These are phyloP conservation scores for Globisporangium paddicum DNA, from an alignment of 352 stramenopile genomes.

Conservation along the genomic window DNA sequence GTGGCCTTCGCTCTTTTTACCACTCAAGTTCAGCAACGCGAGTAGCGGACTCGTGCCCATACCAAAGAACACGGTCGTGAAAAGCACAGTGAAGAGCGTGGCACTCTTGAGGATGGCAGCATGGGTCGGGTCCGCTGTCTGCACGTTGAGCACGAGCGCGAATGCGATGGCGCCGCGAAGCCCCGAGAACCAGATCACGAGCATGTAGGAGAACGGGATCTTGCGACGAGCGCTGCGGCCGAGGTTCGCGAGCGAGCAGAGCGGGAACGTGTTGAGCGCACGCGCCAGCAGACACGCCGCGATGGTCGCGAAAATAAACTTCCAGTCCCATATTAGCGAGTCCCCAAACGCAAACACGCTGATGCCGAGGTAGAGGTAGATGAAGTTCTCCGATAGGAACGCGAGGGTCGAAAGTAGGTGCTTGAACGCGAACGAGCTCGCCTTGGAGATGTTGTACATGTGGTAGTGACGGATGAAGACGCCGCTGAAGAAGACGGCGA, in stretches of 20 bases:
- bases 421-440: constrained; percentile 29
- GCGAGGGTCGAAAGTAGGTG: constrained; percentile 35
- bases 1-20: neutral
- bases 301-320: constrained; percentile 28
- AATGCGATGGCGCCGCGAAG: constrained; percentile 82
- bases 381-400: constrained; percentile 47
- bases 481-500: constrained; percentile 83
- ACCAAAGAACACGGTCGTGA: constrained; percentile 48
- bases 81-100: constrained; percentile 55
- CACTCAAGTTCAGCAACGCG: constrained; percentile 13
- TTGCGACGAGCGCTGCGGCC: constrained; percentile 13
- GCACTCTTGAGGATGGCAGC: constrained; percentile 39
- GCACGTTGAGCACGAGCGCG: constrained; percentile 40
- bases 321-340: constrained; percentile 36
- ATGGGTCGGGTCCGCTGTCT: constrained; percentile 20
- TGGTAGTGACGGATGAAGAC: constrained; percentile 52
- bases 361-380: constrained; percentile 47
- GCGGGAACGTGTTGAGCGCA: constrained; percentile 32
- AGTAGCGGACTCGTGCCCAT: constrained; percentile 39
- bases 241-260: constrained; percentile 31
- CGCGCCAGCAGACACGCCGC: constrained; percentile 22
- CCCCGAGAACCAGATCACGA: constrained; percentile 79
- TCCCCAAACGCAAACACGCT: constrained; percentile 32
- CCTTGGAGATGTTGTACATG: constrained; percentile 40
- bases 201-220: constrained; percentile 36